phyloP scores from a whole-genome alignment of 139 green algal genomes.

The Auxenochlorella protothecoides region DNA sequence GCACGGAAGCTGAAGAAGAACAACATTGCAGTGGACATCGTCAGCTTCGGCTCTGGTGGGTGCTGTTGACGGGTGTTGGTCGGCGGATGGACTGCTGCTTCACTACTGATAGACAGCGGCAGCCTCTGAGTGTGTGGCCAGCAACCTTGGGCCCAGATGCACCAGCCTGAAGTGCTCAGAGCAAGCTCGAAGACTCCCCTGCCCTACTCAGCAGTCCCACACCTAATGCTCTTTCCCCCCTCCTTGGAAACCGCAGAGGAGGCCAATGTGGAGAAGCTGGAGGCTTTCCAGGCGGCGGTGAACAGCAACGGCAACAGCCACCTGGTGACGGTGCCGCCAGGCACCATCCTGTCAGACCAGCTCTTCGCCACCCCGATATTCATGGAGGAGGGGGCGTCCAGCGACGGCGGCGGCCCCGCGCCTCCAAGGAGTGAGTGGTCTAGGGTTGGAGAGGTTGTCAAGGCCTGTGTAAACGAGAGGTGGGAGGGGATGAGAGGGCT shows the following conservation, averaged over 20 bases:
- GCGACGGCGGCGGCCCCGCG: slow-evolving; percentile 13
- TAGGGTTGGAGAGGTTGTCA: too few species aligned
- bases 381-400: slow-evolving; percentile 33
- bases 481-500: too few species aligned
- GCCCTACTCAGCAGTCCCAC: not conserved
- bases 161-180: too few species aligned
- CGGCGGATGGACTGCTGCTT: not conserved
- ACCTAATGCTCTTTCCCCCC: not conserved
- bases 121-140: too few species aligned
- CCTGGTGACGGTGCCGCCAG: slow-evolving; percentile 80
- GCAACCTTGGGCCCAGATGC: too few species aligned
- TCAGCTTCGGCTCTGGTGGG: slow-evolving; percentile 68
- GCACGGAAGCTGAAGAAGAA: slow-evolving; percentile 99
- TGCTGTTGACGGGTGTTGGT: not conserved
- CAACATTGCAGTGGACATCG: slow-evolving; percentile 95
- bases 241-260: slow-evolving; percentile 16
- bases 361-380: slow-evolving; percentile 85
- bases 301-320: slow-evolving; percentile 91
- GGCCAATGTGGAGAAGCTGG: slow-evolving; percentile 83
- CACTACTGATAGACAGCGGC: too few species aligned
- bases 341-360: slow-evolving; percentile 81
- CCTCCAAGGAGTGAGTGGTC: too few species aligned
- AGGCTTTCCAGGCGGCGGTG: slow-evolving; percentile 83
- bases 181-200: not conserved
- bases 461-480: too few species aligned